phyloP scores from a whole-genome alignment of 2,329 filamentous ascomycete genomes.

The Fusarium tuaranense region DNA sequence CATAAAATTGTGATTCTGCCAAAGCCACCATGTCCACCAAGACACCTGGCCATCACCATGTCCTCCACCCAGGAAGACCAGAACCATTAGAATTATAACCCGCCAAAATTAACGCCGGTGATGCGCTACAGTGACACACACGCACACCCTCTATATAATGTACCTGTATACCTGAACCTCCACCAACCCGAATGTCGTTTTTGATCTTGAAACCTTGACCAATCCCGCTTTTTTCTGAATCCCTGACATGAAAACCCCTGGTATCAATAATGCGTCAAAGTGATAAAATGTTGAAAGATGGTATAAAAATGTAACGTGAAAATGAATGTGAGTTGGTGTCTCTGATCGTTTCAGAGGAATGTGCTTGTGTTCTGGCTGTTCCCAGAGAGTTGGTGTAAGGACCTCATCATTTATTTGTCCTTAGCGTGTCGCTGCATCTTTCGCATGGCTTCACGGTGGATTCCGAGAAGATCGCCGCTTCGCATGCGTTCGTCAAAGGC shows the following conservation, averaged over 20 bases:
- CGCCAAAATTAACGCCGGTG: constrained; percentile 21
- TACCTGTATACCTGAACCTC: constrained; percentile 25
- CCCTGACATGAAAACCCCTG: constrained; percentile 38
- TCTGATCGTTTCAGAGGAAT: not conserved
- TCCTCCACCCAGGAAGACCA: not conserved
- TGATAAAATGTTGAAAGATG: constrained; percentile 17
- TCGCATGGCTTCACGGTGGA: constrained; percentile 83
- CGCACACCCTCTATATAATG: constrained; percentile 26
- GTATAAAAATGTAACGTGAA: constrained; percentile 27
- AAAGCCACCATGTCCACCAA: constrained; percentile 10
- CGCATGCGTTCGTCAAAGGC: constrained; percentile 82
- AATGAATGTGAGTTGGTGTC: constrained; percentile 11
- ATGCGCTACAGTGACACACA: constrained; percentile 15
- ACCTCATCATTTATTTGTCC: constrained; percentile 37
- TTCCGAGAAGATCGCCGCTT: constrained; percentile 77
- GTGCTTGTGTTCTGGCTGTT: not conserved
- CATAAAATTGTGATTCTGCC: constrained; percentile 3
- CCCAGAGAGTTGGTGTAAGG: not conserved
- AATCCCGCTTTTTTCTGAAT: constrained; percentile 22
- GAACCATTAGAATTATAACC: constrained; percentile 20
- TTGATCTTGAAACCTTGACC: constrained; percentile 23
- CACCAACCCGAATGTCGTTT: constrained; percentile 23
- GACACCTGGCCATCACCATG: not conserved
- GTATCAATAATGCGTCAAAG: constrained; percentile 41
- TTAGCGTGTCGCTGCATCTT: constrained; percentile 74